Conservation (phyloP, 2,329 filamentous ascomycete genomes). For the Colletotrichum neosansevieriae region DNA sequence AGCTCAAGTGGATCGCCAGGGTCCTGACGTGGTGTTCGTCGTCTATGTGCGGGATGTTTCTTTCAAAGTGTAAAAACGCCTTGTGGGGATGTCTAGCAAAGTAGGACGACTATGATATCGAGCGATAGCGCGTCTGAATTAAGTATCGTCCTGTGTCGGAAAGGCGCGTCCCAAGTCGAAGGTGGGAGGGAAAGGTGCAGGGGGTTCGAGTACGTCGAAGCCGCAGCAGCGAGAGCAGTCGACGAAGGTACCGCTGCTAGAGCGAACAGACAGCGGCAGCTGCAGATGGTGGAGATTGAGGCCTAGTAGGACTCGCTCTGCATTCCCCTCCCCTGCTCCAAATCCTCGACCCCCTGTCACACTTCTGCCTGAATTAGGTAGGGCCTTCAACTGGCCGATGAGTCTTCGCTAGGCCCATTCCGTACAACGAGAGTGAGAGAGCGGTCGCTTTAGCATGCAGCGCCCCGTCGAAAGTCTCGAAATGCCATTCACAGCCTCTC, state of each 20-base stretch:
- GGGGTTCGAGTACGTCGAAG: slow-evolving; percentile 5
- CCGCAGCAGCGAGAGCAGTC: slow-evolving; percentile 23
- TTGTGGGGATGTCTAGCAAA: slow-evolving; percentile 26
- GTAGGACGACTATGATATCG: slow-evolving; percentile 7
- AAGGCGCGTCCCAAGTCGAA: slow-evolving; percentile 14
- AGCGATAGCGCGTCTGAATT: slow-evolving; percentile 31
- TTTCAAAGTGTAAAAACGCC: slow-evolving; percentile 35
- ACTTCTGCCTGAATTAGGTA: slow-evolving; percentile 27
- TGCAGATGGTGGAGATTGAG: slow-evolving; percentile 35
- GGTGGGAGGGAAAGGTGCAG: not conserved
- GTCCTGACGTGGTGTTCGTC: slow-evolving; percentile 6
- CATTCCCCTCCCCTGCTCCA: slow-evolving; percentile 7
- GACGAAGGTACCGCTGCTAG: slow-evolving; percentile 14
- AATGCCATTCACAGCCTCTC: slow-evolving; percentile 20
- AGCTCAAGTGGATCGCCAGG: slow-evolving; percentile 23
- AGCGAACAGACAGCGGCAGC: not conserved
- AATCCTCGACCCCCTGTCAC: slow-evolving; percentile 24
- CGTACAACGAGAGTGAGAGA: not conserved
- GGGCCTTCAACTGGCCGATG: slow-evolving; percentile 22
- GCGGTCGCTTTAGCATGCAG: too few species aligned
- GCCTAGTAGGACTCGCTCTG: slow-evolving; percentile 26
- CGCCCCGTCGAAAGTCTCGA: not conserved
- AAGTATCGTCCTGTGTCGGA: slow-evolving; percentile 28
- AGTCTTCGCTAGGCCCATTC: slow-evolving; percentile 33
- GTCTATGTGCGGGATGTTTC: slow-evolving; percentile 4